These are phyloP conservation scores for Gossypium gossypioides DNA, from an alignment of 441 rosid species.

Conservation along the genomic window DNA sequence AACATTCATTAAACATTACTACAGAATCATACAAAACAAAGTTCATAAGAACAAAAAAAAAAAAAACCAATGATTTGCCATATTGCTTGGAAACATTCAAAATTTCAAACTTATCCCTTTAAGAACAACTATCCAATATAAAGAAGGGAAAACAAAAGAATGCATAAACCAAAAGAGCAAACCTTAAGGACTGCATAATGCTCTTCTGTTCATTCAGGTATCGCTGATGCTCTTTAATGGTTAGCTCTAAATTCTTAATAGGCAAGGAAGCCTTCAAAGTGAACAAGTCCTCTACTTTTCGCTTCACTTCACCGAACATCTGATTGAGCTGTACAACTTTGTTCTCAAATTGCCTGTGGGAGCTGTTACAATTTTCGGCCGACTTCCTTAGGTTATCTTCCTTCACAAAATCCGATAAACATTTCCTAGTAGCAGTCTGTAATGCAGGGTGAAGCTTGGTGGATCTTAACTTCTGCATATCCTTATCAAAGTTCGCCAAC, in stretches of 20 bases:
- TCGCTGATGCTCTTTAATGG: conserved; percentile 55
- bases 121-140: neutral
- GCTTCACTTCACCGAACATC: conserved; percentile 61
- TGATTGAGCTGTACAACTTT: conserved; percentile 79
- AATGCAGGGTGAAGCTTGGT: conserved; percentile 67
- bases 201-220: conserved; percentile 71
- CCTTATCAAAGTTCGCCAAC: conserved; percentile 57
- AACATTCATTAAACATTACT: neutral
- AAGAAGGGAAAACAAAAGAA: neutral
- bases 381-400: conserved; percentile 74
- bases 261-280: conserved; percentile 42
- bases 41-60: neutral
- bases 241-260: conserved; percentile 46
- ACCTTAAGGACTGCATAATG: conserved; percentile 97
- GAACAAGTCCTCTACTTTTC: conserved; percentile 69
- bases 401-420: conserved; percentile 77
- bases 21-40: neutral
- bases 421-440: conserved; percentile 46
- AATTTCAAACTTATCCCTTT: neutral
- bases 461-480: conserved; percentile 70
- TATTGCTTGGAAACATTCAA: neutral
- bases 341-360: conserved; percentile 84
- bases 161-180: conserved; percentile 20
- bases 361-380: conserved; percentile 54
- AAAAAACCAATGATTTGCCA: neutral